Conservation (phyloP, 73 alveolate species). For the Tetrahymena malaccensis region DNA sequence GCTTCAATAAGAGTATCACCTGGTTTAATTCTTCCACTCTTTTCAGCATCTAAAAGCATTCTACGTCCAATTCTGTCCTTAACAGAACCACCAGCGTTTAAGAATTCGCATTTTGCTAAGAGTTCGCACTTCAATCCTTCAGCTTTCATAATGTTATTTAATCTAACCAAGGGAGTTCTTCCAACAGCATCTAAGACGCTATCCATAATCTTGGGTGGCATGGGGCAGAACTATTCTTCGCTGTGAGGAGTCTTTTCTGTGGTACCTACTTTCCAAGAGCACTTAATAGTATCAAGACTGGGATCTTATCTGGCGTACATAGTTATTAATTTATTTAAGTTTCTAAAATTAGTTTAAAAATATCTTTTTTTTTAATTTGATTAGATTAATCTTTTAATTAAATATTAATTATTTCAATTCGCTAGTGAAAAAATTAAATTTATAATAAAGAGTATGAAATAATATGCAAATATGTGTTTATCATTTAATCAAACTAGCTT, state of each 20-base stretch:
- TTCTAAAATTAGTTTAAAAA: not conserved
- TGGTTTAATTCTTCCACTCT: constrained; percentile 72
- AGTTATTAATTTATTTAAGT: not conserved
- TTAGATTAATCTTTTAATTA: not conserved
- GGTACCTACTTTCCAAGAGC: not conserved
- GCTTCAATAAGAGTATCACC: constrained; percentile 96
- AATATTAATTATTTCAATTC: not conserved
- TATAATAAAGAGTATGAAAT: not conserved
- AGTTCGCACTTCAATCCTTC: constrained; percentile 84
- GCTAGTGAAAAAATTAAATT: not conserved
- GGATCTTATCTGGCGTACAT: not conserved
- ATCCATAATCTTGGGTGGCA: constrained; percentile 26
- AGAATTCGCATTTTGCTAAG: constrained; percentile 86
- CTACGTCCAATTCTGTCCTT: constrained; percentile 95
- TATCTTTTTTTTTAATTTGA: not conserved
- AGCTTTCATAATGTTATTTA: constrained; percentile 74
- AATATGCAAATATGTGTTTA: not conserved
- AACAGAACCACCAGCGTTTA: constrained; percentile 95
- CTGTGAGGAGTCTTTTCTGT: not conserved
- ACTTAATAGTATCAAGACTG: not conserved
- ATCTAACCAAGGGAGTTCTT: constrained; percentile 85
- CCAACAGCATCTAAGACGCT: constrained; percentile 70
- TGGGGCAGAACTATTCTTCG: not conserved
- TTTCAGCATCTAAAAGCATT: constrained; percentile 92
- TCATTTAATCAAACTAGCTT: not conserved